phyloP scores from a whole-genome alignment of 345 rosid genomes.

The Sonneratia alba region DNA sequence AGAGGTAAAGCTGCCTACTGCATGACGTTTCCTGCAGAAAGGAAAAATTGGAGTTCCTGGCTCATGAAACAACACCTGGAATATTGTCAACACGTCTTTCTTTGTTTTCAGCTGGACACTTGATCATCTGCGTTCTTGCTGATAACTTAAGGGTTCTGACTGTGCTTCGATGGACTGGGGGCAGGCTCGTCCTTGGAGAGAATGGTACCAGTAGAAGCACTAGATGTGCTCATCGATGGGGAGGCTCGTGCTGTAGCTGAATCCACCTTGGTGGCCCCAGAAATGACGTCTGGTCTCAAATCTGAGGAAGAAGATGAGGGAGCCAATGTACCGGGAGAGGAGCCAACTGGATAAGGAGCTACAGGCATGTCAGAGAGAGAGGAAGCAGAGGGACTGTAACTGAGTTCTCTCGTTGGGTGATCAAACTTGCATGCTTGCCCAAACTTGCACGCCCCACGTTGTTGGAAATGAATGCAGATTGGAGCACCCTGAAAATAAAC shows the following conservation, averaged over 20 bases:
- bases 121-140: conserved; percentile 10
- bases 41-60: neutral
- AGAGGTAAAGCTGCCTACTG: neutral
- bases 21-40: neutral
- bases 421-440: conserved; percentile 71
- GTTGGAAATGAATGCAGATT: conserved; percentile 48
- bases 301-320: conserved; percentile 72
- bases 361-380: conserved; percentile 71
- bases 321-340: conserved; percentile 54
- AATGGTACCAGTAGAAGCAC: conserved; percentile 9
- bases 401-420: conserved; percentile 55
- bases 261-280: conserved; percentile 30
- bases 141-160: conserved; percentile 5
- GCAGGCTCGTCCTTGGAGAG: conserved; percentile 5
- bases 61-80: neutral
- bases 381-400: conserved; percentile 82
- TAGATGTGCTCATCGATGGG: conserved; percentile 7
- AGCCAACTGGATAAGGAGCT: conserved; percentile 66
- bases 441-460: conserved; percentile 61
- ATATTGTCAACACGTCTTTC: neutral
- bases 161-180: conserved; percentile 3
- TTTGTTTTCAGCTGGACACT: conserved; percentile 3
- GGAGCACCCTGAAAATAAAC: conserved; percentile 45
- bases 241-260: conserved; percentile 10
- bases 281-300: conserved; percentile 45